These are phyloP conservation scores for Filobasidium floriforme DNA, from an alignment of 768 basidiomycete genomes.

Conservation along the genomic window DNA sequence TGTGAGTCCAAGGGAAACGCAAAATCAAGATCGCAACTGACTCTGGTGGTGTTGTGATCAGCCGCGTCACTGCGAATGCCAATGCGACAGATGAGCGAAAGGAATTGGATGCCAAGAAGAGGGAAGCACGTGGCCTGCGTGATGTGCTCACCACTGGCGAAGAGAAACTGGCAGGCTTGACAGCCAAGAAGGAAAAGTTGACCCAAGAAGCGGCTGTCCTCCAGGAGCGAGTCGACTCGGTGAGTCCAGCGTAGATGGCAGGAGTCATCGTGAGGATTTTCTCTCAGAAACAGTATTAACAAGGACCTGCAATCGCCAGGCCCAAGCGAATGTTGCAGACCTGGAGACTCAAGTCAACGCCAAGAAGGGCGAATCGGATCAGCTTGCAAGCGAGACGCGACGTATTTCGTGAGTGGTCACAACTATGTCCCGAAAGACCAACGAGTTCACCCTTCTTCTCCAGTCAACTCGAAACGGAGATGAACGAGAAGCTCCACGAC, in stretches of 20 bases:
- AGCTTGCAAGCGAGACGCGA: conserved; percentile 71
- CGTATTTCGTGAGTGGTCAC: conserved; percentile 59
- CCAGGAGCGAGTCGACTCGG: conserved; percentile 27
- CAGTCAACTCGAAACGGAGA: conserved; percentile 82
- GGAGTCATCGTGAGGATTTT: too few species aligned
- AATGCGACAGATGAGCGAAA: conserved; percentile 83
- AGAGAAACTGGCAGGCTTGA: conserved; percentile 62
- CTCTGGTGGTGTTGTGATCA: background rate
- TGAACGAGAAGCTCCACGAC: conserved; percentile 80
- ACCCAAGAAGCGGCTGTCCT: conserved; percentile 36
- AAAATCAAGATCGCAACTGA: background rate
- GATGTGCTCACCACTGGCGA: conserved; percentile 60
- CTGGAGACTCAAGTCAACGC: conserved; percentile 40
- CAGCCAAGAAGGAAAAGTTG: conserved; percentile 54
- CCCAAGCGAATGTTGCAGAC: conserved; percentile 48
- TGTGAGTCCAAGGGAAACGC: conserved; percentile 51
- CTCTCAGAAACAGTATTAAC: too few species aligned
- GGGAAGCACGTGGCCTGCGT: conserved; percentile 69
- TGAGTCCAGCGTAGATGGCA: background rate
- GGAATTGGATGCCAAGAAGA: conserved; percentile 64
- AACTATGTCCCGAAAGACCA: background rate
- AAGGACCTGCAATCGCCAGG: conserved; percentile 36
- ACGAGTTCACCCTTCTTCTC: background rate
- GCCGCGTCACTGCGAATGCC: conserved; percentile 53
- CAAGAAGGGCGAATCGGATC: conserved; percentile 57